phyloP scores from a whole-genome alignment of 495 filamentous ascomycete genomes.

The Hypomontagnella monticulosa region DNA sequence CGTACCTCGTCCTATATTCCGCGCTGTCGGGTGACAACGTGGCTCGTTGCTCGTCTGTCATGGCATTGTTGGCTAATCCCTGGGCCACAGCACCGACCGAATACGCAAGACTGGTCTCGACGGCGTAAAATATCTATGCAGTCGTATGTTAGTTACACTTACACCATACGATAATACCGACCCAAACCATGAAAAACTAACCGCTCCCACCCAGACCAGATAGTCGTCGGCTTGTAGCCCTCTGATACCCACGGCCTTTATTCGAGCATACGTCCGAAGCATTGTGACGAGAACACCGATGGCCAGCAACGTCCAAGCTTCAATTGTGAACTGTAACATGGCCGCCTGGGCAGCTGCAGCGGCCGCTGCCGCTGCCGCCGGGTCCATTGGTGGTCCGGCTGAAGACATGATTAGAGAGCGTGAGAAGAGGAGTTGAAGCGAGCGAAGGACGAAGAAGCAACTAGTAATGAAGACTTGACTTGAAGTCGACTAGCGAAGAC shows the following conservation, averaged over 20 bases:
- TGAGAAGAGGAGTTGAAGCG: constrained; percentile 2
- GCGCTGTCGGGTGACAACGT: constrained; percentile 54
- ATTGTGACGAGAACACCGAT: constrained; percentile 49
- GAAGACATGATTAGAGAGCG: constrained; percentile 32
- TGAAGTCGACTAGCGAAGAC: constrained; percentile 26
- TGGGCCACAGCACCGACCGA: constrained; percentile 54
- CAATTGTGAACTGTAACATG: constrained; percentile 50
- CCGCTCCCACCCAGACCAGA: constrained; percentile 52
- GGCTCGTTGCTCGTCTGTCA: constrained; percentile 63
- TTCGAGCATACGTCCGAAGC: constrained; percentile 49
- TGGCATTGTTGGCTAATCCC: constrained; percentile 69
- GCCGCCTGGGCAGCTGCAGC: constrained; percentile 45
- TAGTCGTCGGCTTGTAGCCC: constrained; percentile 52
- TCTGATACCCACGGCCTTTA: constrained; percentile 49
- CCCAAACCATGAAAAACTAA: constrained; percentile 37
- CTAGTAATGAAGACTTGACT: constrained; percentile 25
- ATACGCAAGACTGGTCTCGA: constrained; percentile 51
- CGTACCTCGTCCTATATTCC: constrained; percentile 56
- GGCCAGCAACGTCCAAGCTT: constrained; percentile 58
- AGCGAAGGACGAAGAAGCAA: constrained; percentile 23
- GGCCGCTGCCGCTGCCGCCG: constrained; percentile 21
- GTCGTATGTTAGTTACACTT: constrained; percentile 12
- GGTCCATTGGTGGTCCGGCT: constrained; percentile 19
- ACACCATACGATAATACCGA: neutral
- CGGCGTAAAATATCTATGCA: constrained; percentile 48